phyloP scores from a whole-genome alignment of 345 rosid genomes.

The Murraya koenigii region DNA sequence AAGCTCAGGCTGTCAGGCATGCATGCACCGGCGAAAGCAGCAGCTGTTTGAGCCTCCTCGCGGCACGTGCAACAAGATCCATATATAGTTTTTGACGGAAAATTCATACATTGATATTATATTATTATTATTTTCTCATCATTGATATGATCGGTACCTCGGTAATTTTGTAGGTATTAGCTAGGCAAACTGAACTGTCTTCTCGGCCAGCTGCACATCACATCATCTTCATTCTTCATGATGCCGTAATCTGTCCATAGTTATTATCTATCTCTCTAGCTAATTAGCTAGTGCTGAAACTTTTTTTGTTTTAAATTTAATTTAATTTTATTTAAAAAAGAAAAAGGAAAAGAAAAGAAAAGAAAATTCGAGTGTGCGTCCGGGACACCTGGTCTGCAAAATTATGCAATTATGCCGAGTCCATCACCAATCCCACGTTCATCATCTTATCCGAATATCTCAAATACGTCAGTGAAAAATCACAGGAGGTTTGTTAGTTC shows the following conservation, averaged over 20 bases:
- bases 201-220: background rate
- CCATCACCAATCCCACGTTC: slow-evolving; percentile 27
- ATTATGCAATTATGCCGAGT: slow-evolving; percentile 25
- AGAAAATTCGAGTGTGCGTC: too few species aligned
- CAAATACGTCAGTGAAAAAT: background rate
- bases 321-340: too few species aligned
- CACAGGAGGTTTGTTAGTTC: slow-evolving; percentile 16
- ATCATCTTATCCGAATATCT: slow-evolving; percentile 18
- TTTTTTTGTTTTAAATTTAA: too few species aligned
- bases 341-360: too few species aligned
- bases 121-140: background rate
- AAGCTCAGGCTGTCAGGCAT: too few species aligned
- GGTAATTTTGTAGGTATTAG: background rate
- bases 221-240: background rate
- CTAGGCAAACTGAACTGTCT: background rate
- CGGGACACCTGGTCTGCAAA: background rate
- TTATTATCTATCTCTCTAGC: background rate
- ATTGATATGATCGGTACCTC: background rate
- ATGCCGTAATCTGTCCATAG: background rate
- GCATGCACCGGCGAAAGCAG: too few species aligned
- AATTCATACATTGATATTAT: background rate
- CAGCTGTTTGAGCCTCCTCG: background rate
- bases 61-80: background rate
- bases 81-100: background rate
- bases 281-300: too few species aligned